Base-by-base conservation (phyloP, 441 rosid species). In the Brassica balearica region DNA sequence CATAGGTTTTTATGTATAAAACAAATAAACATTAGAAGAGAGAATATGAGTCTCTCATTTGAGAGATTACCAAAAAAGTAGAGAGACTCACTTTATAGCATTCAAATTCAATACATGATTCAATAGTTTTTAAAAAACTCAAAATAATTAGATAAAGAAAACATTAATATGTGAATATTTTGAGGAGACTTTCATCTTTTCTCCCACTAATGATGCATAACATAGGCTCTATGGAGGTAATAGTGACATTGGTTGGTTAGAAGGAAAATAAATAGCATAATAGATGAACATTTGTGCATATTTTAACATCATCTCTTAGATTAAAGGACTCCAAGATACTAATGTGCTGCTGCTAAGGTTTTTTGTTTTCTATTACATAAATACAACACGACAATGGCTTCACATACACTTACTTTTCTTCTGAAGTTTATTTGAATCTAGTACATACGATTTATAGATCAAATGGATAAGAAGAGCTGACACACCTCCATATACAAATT, bases 361-460 rank as follows among this genome's bases (percentile, higher is more conserved):
- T 53, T 14, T 19, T 10, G 10, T 63, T 19, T 10, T 10, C 14
- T 8, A 69, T 25, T 62, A 73, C 69, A 68, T 55, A 56, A 64
- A 63, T 63, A 69, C 75, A 79, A 66, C 70, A 69, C 34, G 6
- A 61, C 59, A 63, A 51, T 53, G 60, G 22, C 63, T 48, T 59
- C 68, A 64, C 75, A 79, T 69, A 63, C 68, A 79, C 29, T 73
- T 46, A 7, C 36, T 51, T 68, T 23, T 46, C 65, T 62, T 60
- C 20, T 4, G 69, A 12, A 20, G 59, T 79, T 73, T 72, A 73
- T 74, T 69, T 19, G 66, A 74, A 27, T 25, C 65, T 69, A 46
- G 38, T 69, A 69, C 79, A 74, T 6, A 60, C 14, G 14, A 68
- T 62, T 38, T 62, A 41, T 62, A 41, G 59, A 65, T 70, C 51